Evolutionary conservation across 2,329 filamentous ascomycete species (phyloP), one percentile per base, ranked within the genome.

Genomic region (Alternaria dauci): DNA sequence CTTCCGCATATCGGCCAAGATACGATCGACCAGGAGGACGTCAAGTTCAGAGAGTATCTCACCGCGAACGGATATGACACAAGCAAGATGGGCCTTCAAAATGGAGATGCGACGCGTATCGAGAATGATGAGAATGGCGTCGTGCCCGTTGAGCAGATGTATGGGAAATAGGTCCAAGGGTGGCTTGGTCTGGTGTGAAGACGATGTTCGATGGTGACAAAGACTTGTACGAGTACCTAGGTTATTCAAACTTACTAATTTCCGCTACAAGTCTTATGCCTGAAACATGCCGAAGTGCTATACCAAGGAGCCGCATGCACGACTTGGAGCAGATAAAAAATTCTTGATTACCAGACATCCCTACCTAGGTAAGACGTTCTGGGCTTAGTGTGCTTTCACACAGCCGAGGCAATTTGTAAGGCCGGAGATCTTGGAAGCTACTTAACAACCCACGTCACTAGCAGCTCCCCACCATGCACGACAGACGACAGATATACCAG

Each of bases 1-100:
- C 78, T 97, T 51, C 94, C 94, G 0, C 81, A 91, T 48, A 90
- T 97, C 62, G 88, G 88, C 11, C 87, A 96, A 80, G 91, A 97
- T 70, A 96, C 92, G 0, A 96, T 97, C 63, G 86, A 89, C 1
- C 72, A 85, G 16, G 94, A 97, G 78, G 93, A 97, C 71, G 73
- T 82, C 8, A 85, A 86, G 43, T 97, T 97, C 81, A 86, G 91
- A 34, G 85, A 81, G 18, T 97, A 91, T 74, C 82, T 97, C 12
- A 84, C 88, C 71, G 81, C 80, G 26, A 84, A 94, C 59, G 93
- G 93, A 4, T 97, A 90, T 80, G 93, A 97, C 75, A 90, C 87
- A 4, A 80, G 79, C 7, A 83, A 83, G 59, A 79, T 89, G 80
- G 87, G 87, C 1, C 44, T 75, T 53, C 48, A 61, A 16, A 57